Conservation (phyloP, 139 green algal genomes). For the Chlorella sorokiniana region DNA sequence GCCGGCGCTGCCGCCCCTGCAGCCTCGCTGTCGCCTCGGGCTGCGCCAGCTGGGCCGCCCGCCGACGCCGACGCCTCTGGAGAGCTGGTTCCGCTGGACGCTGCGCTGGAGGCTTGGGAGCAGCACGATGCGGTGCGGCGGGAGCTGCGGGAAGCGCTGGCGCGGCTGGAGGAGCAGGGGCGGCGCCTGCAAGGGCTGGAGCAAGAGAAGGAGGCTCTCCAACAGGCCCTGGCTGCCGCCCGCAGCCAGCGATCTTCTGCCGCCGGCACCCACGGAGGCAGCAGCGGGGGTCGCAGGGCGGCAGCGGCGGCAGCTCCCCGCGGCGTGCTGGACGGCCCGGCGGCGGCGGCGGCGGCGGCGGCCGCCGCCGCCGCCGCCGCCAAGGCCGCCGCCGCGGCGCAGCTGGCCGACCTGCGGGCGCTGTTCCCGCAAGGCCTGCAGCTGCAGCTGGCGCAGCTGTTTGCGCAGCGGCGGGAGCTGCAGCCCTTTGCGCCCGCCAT, state of each 20-base stretch:
- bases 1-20: not conserved
- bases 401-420: not conserved
- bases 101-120: not conserved
- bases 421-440: not conserved
- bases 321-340: not conserved
- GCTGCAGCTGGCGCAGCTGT: slow-evolving; percentile 1
- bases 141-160: not conserved
- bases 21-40: not conserved
- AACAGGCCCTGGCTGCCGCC: too few species aligned
- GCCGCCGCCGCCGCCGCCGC: not conserved
- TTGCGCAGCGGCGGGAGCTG: not conserved
- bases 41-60: not conserved
- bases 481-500: not conserved
- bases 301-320: not conserved
- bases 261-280: not conserved
- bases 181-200: not conserved
- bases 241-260: not conserved
- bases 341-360: not conserved
- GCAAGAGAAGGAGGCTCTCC: not conserved
- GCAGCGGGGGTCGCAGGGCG: not conserved
- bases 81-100: not conserved
- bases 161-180: not conserved
- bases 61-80: not conserved
- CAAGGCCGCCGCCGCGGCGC: not conserved
- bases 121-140: not conserved